Conservation (phyloP, 2,329 filamentous ascomycete genomes). For the Colletotrichum chlorophyti region DNA sequence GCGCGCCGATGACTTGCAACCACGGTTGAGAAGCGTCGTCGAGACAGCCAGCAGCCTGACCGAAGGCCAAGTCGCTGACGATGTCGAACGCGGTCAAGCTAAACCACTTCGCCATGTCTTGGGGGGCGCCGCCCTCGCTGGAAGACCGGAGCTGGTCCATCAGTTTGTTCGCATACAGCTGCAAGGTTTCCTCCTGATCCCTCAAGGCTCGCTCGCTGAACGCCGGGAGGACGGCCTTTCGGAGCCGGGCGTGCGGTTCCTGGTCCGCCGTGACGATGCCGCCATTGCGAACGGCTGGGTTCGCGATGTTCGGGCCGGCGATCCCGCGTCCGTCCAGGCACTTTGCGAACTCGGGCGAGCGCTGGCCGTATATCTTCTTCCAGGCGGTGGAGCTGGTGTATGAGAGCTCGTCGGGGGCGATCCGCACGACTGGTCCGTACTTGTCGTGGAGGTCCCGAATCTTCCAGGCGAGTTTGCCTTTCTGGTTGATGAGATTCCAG, state of each 20-base stretch:
- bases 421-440: slow-evolving; percentile 40
- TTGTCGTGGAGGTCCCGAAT: slow-evolving; percentile 46
- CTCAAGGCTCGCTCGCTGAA: slow-evolving; percentile 13
- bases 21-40: slow-evolving; percentile 31
- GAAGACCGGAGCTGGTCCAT: slow-evolving; percentile 9
- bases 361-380: slow-evolving; percentile 26
- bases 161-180: slow-evolving; percentile 16
- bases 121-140: slow-evolving; percentile 11
- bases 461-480: slow-evolving; percentile 46
- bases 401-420: slow-evolving; percentile 36
- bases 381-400: slow-evolving; percentile 22
- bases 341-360: slow-evolving; percentile 19
- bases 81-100: slow-evolving; percentile 49
- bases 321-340: slow-evolving; percentile 17
- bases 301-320: neutral
- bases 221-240: slow-evolving; percentile 12
- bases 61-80: slow-evolving; percentile 54
- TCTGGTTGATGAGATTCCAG: slow-evolving; percentile 49
- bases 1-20: slow-evolving; percentile 16
- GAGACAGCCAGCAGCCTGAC: slow-evolving; percentile 49
- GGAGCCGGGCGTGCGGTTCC: slow-evolving; percentile 21
- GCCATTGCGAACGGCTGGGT: neutral
- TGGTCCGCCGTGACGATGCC: slow-evolving; percentile 22
- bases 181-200: slow-evolving; percentile 21
- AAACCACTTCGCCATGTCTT: slow-evolving; percentile 40